Base-by-base conservation (phyloP, 257 asterid species). In the Eustoma russellianum region DNA sequence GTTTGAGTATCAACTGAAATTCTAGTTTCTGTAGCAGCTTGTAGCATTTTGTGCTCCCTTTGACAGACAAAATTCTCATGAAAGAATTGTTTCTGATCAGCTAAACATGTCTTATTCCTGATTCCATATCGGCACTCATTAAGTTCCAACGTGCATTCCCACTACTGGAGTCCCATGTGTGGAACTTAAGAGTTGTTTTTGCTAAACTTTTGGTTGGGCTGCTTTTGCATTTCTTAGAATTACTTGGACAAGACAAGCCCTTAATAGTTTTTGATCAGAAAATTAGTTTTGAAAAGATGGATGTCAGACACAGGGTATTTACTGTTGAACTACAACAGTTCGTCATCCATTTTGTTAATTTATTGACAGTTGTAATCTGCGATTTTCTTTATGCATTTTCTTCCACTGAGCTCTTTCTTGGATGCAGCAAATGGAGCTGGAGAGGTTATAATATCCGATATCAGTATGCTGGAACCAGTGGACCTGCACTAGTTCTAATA, bases 381-480 rank as follows among this genome's bases (percentile, higher is more conserved):
- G 17, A 19, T 7, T 65, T 33, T 10, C 15, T 2, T 47, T 13
- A 13, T 2, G 46, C 59, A 7, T 13, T 3, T 41, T 33, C 28
- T 33, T 17, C 30, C 63, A 24, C 48, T 61, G 30, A 19, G 56
- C 59, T 59, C 51, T 35, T 38, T 49, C 24, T 40, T 49, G 13
- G 53, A 57, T 68, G 76, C 66, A 91, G 98, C 48, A 78, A 54
- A 46, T 91, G 98, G 98, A 82, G 63, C 44, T 91, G 96, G 98
- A 78, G 80, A 60, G 98, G 79, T 46, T 84, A 83, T 69, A 74
- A 89, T 14, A 87, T 84, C 40, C 83, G 96, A 44, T 91, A 91
- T 79, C 88, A 91, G 70, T 75, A 66, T 68, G 65, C 74, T 56
- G 98, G 98, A 57, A 66, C 57, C 70, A 69, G 57, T 50, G 98